Conservation (phyloP, 345 rosid species). For the Hypericum perforatum region DNA sequence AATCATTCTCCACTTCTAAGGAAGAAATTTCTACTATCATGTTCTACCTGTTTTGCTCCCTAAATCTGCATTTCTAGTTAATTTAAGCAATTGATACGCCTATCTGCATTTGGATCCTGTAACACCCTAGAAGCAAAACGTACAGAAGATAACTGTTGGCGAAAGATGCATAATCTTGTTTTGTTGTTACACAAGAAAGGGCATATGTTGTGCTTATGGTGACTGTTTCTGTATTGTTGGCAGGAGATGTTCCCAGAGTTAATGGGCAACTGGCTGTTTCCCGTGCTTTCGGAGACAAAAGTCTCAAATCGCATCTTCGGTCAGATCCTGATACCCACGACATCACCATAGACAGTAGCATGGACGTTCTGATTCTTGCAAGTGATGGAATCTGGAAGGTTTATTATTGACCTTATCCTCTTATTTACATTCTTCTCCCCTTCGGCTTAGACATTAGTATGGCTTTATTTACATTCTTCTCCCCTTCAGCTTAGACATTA, state of each 20-base stretch:
- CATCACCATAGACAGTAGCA: slow-evolving; percentile 21
- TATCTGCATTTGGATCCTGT: too few species aligned
- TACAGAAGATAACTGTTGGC: too few species aligned
- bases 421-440: too few species aligned
- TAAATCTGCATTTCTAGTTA: too few species aligned
- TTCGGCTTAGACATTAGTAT: too few species aligned
- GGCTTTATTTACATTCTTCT: too few species aligned
- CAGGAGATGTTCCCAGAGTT: slow-evolving; percentile 79
- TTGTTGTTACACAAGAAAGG: background rate
- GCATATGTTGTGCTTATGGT: background rate
- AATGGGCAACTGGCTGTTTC: slow-evolving; percentile 73
- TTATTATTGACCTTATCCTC: slow-evolving; percentile 36
- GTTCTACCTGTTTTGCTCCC: too few species aligned
- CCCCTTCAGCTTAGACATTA: too few species aligned
- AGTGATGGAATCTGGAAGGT: slow-evolving; percentile 79
- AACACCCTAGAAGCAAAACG: too few species aligned
- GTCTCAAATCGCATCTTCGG: slow-evolving; percentile 55
- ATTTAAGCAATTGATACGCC: too few species aligned
- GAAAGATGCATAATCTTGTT: too few species aligned
- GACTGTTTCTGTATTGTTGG: slow-evolving; percentile 4
- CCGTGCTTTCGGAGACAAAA: slow-evolving; percentile 68
- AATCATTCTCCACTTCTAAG: background rate
- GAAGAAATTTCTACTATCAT: too few species aligned
- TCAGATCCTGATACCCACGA: slow-evolving; percentile 52
- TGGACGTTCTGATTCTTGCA: slow-evolving; percentile 45